These are phyloP conservation scores for Citrullus colocynthis DNA, from an alignment of 306 rosid species.

Conservation along the genomic window DNA sequence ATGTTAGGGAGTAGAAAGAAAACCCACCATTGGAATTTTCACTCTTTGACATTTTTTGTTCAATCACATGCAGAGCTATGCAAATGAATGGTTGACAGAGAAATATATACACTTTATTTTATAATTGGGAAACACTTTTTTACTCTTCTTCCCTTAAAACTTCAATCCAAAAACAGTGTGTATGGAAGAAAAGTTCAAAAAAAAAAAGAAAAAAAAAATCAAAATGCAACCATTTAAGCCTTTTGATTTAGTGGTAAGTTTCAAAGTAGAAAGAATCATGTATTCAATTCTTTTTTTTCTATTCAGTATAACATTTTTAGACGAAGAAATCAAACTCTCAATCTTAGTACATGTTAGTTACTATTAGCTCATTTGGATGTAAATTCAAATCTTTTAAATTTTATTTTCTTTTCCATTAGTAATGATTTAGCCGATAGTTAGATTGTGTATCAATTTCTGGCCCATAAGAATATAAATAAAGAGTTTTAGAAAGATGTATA, in stretches of 20 bases:
- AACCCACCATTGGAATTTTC: neutral
- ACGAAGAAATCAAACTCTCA: too few species aligned
- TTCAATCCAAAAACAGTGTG: neutral
- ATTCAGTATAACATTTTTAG: too few species aligned
- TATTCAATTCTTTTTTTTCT: too few species aligned
- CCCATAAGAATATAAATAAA: neutral
- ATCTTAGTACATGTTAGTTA: too few species aligned
- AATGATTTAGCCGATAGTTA: neutral
- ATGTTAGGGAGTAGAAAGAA: neutral
- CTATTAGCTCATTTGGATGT: too few species aligned
- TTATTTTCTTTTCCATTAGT: neutral
- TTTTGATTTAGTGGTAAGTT: neutral
- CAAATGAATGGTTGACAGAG: neutral
- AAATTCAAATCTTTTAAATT: neutral
- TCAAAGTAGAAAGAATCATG: neutral
- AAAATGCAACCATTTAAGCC: neutral
- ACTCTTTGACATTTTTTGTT: neutral
- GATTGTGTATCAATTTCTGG: neutral
- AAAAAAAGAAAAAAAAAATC: neutral
- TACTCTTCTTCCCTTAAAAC: neutral
- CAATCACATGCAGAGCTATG: neutral
- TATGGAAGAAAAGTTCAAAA: neutral
- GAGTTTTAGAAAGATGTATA: neutral
- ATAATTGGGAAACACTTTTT: neutral
- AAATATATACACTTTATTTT: neutral